Conservation (phyloP, 148 eudicot genomes). For the Hydrangea macrophylla region DNA sequence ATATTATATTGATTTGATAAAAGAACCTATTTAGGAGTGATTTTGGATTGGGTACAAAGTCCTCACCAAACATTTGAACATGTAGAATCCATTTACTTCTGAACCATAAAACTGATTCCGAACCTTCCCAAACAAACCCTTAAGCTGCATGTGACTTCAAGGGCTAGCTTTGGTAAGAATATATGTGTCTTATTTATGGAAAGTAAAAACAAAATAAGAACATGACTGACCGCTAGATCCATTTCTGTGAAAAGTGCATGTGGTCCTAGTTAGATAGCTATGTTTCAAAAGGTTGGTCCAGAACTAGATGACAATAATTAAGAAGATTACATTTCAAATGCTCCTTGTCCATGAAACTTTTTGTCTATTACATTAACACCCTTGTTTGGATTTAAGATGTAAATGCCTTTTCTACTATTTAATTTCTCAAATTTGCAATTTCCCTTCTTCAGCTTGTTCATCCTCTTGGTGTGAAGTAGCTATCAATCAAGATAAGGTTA, state of each 20-base stretch:
- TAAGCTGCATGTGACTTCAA: conserved; percentile 4
- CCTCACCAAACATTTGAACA: too few species aligned
- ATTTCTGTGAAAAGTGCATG: conserved; percentile 14
- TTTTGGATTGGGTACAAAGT: too few species aligned
- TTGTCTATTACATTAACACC: neutral
- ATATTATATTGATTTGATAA: too few species aligned
- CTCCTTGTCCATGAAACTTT: conserved; percentile 3
- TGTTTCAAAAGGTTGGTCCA: neutral
- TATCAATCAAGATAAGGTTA: conserved; percentile 11
- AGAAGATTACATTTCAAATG: neutral
- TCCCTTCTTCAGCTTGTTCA: neutral
- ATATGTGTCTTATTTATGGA: neutral
- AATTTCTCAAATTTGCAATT: neutral
- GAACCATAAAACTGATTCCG: too few species aligned
- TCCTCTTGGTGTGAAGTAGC: neutral
- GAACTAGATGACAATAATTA: conserved; percentile 1
- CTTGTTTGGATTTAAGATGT: neutral
- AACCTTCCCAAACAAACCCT: too few species aligned
- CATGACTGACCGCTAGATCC: neutral
- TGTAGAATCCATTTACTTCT: too few species aligned
- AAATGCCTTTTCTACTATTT: neutral
- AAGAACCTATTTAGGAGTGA: too few species aligned
- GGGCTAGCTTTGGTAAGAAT: neutral
- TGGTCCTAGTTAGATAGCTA: conserved; percentile 23
- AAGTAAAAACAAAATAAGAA: neutral